Evolutionary conservation across 192 early-diverging fungal genomes (phyloP).

Genomic region (Entomortierella beljakovae): DNA sequence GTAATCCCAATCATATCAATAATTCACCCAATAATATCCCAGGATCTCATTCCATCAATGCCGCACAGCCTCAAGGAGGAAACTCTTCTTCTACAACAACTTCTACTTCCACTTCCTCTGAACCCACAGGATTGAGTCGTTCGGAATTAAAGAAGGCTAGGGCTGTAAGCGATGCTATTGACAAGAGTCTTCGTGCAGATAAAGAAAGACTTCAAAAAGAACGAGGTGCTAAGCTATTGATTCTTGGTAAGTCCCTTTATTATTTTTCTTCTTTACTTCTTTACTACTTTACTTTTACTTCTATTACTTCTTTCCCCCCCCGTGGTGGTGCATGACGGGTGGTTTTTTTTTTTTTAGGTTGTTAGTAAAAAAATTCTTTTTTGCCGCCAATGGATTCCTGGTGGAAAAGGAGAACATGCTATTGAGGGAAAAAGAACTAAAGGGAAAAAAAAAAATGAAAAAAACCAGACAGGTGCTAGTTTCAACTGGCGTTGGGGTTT

Average conservation of each 20-base stretch:
- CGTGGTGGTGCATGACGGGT: not conserved
- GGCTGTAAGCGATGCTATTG: conserved; percentile 47
- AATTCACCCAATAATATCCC: not conserved
- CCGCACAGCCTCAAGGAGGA: conserved; percentile 5
- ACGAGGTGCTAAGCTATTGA: conserved; percentile 46
- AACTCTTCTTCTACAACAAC: not conserved
- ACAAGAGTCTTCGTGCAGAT: conserved; percentile 32
- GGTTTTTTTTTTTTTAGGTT: too few species aligned
- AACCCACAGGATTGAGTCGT: not conserved
- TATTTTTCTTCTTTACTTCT: conserved; percentile 2
- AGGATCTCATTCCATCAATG: conserved; percentile 20
- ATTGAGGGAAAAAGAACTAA: conserved; percentile 6
- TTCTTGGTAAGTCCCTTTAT: conserved; percentile 40
- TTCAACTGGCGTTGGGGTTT: too few species aligned
- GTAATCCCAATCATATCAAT: not conserved
- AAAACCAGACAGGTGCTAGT: too few species aligned
- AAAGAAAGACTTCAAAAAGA: conserved; percentile 46
- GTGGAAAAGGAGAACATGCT: not conserved
- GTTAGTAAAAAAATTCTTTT: not conserved
- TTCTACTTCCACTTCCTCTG: not conserved
- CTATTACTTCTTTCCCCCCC: too few species aligned
- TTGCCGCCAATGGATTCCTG: too few species aligned
- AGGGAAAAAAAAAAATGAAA: not conserved
- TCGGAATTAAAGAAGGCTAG: conserved; percentile 41
- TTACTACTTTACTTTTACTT: conserved; percentile 1